Evolutionary conservation across 495 filamentous ascomycete genomes (phyloP).

Genomic region (Choiromyces venosus): DNA sequence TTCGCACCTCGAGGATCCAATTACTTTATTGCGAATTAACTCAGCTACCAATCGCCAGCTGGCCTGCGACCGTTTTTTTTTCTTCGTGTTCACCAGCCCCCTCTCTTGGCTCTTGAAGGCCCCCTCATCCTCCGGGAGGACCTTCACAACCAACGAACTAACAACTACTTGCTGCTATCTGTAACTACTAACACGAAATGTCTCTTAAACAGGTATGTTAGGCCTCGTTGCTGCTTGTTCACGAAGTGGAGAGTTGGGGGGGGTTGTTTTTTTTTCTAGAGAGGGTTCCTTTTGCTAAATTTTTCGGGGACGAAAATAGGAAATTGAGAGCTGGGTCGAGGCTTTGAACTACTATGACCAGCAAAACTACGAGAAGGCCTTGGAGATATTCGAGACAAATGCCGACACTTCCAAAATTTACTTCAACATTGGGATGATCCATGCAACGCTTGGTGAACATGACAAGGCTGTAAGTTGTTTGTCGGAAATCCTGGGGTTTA

Average conservation of each 20-base stretch:
- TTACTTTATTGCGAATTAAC: constrained; percentile 17
- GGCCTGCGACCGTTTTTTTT: constrained; percentile 31
- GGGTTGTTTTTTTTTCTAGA: constrained; percentile 6
- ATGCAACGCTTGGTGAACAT: constrained; percentile 95
- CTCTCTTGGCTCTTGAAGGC: constrained; percentile 23
- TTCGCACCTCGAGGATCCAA: constrained; percentile 2
- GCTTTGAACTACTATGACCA: constrained; percentile 89
- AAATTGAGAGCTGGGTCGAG: constrained; percentile 98
- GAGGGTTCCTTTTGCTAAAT: constrained; percentile 18
- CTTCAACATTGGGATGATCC: constrained; percentile 98
- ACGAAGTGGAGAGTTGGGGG: background rate
- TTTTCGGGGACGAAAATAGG: constrained; percentile 50
- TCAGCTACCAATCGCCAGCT: constrained; percentile 29
- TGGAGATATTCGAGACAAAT: constrained; percentile 76
- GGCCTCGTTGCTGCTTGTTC: constrained; percentile 7
- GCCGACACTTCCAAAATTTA: constrained; percentile 96
- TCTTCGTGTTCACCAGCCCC: constrained; percentile 24
- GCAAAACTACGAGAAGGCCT: constrained; percentile 85
- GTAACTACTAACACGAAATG: constrained; percentile 32
- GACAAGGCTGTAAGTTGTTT: constrained; percentile 72
- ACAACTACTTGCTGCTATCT: background rate
- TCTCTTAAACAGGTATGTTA: constrained; percentile 48
- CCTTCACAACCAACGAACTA: constrained; percentile 16
- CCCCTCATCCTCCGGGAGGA: constrained; percentile 11
- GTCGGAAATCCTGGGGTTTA: background rate